Evolutionary conservation across 1,139 yeast species (phyloP), one percentile per base, ranked within the genome.

Genomic region (Wickerhamomyces sp.): DNA sequence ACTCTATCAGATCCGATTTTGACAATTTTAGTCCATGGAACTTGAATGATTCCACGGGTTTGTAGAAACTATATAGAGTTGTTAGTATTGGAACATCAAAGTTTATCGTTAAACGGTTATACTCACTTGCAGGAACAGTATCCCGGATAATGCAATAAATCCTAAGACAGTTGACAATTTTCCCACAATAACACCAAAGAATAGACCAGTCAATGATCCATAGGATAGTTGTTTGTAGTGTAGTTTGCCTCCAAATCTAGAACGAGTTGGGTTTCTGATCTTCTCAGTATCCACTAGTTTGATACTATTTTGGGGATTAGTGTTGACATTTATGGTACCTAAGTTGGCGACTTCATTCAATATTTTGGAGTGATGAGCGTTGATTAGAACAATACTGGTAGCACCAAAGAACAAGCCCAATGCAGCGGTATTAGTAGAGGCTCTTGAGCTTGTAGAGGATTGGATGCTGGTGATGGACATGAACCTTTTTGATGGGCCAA

Each of bases 171-270:
- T 67, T 40, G 81, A 75, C 45, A 81, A 65, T 57, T 79, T 79
- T 6, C 87, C 86, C 35, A 76, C 72, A 15, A 81, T 67, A 27
- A 79, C 67, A 3, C 88, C 88, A 44, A 76, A 56, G 42, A 76
- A 69, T 43, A 81, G 61, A 0, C 88, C 87, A 11, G 79, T 69
- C 47, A 81, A 65, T 1, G 84, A 78, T 1, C 88, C 88, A 53
- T 80, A 66, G 15, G 84, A 75, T 53, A 81, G 66, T 57, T 81
- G 84, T 52, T 73, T 74, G 57, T 81, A 81, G 54, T 76, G 72
- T 48, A 78, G 61, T 47, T 61, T 66, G 0, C 74, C 71, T 41
- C 68, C 63, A 53, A 72, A 68, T 36, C 69, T 55, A 3, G 59
- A 52, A 45, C 43, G 45, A 6, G 45, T 47, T 9, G 54, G 52